Percentiles rank a stretch among this genome's conserved stretches.
These are phyloP conservation scores for Penicillium taxi DNA, from an alignment of 495 filamentous ascomycete genomes.

Conservation along the genomic window DNA sequence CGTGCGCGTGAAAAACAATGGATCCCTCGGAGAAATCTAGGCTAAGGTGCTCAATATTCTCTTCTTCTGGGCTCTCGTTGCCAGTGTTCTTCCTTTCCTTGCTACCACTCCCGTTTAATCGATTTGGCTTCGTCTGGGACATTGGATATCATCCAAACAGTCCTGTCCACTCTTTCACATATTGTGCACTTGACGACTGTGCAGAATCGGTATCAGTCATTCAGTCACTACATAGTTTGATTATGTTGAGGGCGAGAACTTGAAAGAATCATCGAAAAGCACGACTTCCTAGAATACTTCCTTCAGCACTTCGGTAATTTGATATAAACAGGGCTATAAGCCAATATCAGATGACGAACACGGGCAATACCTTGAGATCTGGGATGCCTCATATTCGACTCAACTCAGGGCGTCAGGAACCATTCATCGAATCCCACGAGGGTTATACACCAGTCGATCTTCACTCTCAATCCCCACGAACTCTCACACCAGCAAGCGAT, in stretches of 20 bases:
- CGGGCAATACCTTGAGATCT: too few species aligned
- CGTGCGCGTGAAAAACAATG: constrained; percentile 19
- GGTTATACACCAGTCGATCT: constrained; percentile 13
- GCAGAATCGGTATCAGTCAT: not conserved
- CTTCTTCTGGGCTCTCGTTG: constrained; percentile 7
- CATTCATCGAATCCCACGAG: constrained; percentile 31
- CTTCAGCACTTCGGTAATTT: too few species aligned
- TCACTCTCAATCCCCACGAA: constrained; percentile 16
- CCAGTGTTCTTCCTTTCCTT: too few species aligned
- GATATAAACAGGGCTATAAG: too few species aligned
- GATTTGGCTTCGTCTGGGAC: too few species aligned
- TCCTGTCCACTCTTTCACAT: constrained; percentile 24
- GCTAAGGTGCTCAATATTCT: constrained; percentile 8
- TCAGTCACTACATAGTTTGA: constrained; percentile 1
- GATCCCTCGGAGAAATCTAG: constrained; percentile 20
- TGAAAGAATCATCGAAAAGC: not conserved
- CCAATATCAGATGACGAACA: too few species aligned
- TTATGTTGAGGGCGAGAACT: not conserved
- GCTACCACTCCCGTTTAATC: too few species aligned
- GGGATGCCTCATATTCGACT: constrained; percentile 49
- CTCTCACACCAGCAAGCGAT: constrained; percentile 15
- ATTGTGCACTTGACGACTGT: constrained; percentile 11
- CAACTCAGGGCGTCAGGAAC: constrained; percentile 50
- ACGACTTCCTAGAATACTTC: too few species aligned
- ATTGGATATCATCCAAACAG: constrained; percentile 21